A percentile compares a stretch with the other conserved stretches of the same genome.
Conservation (phyloP, 1,139 yeast species). For the Lipomyces yarrowii region DNA sequence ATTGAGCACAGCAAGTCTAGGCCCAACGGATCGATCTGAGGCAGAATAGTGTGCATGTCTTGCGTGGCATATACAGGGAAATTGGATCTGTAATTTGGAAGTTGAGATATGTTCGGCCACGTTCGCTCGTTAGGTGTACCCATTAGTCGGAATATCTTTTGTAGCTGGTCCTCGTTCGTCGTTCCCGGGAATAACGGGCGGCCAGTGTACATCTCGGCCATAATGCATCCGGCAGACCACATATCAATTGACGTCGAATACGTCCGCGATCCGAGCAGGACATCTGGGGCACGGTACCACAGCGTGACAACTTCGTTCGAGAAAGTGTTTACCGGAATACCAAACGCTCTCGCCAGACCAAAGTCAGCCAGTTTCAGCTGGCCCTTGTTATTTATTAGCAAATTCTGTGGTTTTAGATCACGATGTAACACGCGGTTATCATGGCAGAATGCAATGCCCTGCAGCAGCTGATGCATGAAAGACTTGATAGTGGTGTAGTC, state of each 20-base stretch:
- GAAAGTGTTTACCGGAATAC: constrained; percentile 95
- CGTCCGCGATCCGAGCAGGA: constrained; percentile 88
- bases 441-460: constrained; percentile 92
- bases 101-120: constrained; percentile 90
- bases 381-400: constrained; percentile 84
- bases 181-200: constrained; percentile 95
- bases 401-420: constrained; percentile 93
- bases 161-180: constrained; percentile 91
- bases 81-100: constrained; percentile 82
- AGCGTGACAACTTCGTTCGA: constrained; percentile 96
- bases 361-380: constrained; percentile 95
- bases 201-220: constrained; percentile 99
- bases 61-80: constrained; percentile 82
- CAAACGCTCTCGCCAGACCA: constrained; percentile 96
- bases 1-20: constrained; percentile 75
- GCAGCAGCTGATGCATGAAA: constrained; percentile 88
- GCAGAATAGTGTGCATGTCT: constrained; percentile 75
- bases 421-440: constrained; percentile 93
- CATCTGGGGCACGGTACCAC: constrained; percentile 99
- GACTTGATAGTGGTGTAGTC: constrained; percentile 80
- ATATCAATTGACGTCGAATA: constrained; percentile 96
- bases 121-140: constrained; percentile 95
- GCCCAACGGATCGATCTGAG: constrained; percentile 76
- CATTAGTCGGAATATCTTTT: constrained; percentile 85
- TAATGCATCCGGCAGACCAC: constrained; percentile 98